Evolutionary conservation across 495 filamentous ascomycete genomes (phyloP).

Genomic region (Massariosphaeria phaeospora): DNA sequence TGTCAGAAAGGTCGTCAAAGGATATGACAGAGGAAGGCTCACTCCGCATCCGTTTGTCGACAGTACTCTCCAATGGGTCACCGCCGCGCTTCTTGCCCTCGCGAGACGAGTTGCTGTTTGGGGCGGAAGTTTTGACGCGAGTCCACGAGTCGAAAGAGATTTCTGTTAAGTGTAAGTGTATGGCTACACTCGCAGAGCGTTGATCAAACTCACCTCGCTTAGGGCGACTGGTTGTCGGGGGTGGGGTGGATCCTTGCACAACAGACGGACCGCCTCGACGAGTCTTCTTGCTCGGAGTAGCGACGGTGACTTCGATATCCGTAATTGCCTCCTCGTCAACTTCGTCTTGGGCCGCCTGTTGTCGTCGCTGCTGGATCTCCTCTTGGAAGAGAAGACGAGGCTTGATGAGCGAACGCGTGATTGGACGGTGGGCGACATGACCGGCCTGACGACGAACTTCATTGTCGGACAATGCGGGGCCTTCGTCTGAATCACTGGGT

Average conservation of each 20-base stretch:
- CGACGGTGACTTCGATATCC: conserved; percentile 42
- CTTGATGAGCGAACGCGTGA: conserved; percentile 71
- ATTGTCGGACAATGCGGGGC: conserved; percentile 47
- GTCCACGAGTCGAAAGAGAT: conserved; percentile 22
- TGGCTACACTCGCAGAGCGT: too few relatives aligned
- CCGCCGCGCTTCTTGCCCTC: conserved; percentile 19
- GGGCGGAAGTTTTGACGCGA: conserved; percentile 16
- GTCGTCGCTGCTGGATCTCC: conserved; percentile 39
- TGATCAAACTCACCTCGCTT: conserved; percentile 15
- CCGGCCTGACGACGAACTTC: conserved; percentile 45
- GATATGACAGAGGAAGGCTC: conserved; percentile 13
- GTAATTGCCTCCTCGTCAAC: conserved; percentile 48
- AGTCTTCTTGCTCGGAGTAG: conserved; percentile 3
- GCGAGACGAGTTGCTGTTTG: background rate
- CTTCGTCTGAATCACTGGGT: conserved; percentile 44
- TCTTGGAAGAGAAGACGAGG: conserved; percentile 80
- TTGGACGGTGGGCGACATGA: conserved; percentile 42
- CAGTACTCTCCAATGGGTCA: conserved; percentile 2
- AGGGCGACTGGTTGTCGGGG: conserved; percentile 22
- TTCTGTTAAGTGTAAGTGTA: background rate
- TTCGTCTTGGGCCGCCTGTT: conserved; percentile 37
- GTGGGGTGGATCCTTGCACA: conserved; percentile 18
- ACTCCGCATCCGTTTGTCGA: conserved; percentile 13
- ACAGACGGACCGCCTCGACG: background rate
- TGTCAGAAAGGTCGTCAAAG: conserved; percentile 13